A percentile compares a stretch with the other conserved stretches of the same genome.
phyloP scores from a whole-genome alignment of 148 eudicot genomes.

The Rhododendron griersonianum region DNA sequence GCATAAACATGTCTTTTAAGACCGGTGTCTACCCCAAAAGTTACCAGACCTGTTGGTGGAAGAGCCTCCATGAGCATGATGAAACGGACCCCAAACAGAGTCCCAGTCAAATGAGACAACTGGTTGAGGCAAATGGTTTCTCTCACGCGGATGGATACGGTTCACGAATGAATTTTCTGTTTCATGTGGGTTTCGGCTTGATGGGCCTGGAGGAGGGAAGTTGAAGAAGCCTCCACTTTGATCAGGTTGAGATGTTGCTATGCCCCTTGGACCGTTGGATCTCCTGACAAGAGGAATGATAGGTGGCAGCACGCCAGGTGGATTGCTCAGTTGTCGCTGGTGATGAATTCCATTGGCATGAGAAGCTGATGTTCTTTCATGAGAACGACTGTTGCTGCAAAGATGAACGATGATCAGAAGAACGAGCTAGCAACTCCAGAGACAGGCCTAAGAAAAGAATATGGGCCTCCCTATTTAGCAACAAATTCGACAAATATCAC shows the following conservation, averaged over 20 bases:
- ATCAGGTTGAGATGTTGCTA: conserved; percentile 16
- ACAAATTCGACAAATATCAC: not conserved
- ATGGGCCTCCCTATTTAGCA: not conserved
- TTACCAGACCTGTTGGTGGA: conserved; percentile 13
- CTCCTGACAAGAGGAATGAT: conserved; percentile 18
- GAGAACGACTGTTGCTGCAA: conserved; percentile 10
- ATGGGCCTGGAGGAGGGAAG: conserved; percentile 13
- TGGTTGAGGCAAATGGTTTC: conserved; percentile 14
- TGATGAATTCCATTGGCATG: conserved; percentile 17
- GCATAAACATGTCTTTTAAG: conserved; percentile 10
- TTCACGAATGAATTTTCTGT: conserved; percentile 12
- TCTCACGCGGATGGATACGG: conserved; percentile 9
- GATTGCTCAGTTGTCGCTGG: conserved; percentile 17
- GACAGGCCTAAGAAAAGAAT: not conserved
- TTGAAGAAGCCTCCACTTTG: conserved; percentile 19
- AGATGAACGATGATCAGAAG: conserved; percentile 5
- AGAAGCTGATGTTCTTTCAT: conserved; percentile 22
- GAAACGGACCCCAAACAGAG: conserved; percentile 10
- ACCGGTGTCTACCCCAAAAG: conserved; percentile 27
- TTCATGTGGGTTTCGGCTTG: conserved; percentile 18
- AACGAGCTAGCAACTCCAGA: not conserved
- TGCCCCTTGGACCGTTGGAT: conserved; percentile 24
- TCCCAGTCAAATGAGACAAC: conserved; percentile 14
- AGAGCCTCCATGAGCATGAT: conserved; percentile 14
- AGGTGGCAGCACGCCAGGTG: conserved; percentile 12